phyloP scores from a whole-genome alignment of 2,329 filamentous ascomycete species.

The Pseudogymnoascus sp. region DNA sequence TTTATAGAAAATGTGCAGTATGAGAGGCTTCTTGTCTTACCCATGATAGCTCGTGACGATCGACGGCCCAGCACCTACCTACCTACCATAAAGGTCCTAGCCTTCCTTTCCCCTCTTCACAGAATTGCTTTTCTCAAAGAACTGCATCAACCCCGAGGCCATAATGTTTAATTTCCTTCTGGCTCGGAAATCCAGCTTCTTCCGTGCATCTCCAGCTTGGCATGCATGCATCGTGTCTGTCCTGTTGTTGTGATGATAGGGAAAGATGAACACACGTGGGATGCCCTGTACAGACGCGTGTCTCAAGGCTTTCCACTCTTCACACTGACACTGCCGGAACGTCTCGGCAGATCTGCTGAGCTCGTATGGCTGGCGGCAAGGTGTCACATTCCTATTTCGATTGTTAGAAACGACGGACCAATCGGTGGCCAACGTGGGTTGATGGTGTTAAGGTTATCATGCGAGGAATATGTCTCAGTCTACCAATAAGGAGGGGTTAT shows the following conservation, averaged over 20 bases:
- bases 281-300: background rate
- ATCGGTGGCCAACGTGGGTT: background rate
- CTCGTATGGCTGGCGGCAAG: background rate
- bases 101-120: background rate
- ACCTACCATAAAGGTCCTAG: conserved; percentile 3
- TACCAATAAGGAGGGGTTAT: background rate
- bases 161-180: conserved; percentile 8
- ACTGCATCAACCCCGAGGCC: background rate
- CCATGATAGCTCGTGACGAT: conserved; percentile 4
- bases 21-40: conserved; percentile 5
- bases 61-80: background rate
- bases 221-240: background rate
- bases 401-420: conserved; percentile 7
- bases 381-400: conserved; percentile 6
- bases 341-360: background rate
- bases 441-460: conserved; percentile 7
- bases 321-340: conserved; percentile 5
- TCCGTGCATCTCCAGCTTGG: background rate
- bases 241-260: background rate
- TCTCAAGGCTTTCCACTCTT: background rate
- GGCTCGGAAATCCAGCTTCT: background rate
- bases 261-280: background rate
- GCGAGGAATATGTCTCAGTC: conserved; percentile 2
- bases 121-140: background rate
- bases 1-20: background rate